These are phyloP conservation scores for Umbilicus rupestris DNA, from an alignment of 164 flowering plant genomes.

Conservation along the genomic window DNA sequence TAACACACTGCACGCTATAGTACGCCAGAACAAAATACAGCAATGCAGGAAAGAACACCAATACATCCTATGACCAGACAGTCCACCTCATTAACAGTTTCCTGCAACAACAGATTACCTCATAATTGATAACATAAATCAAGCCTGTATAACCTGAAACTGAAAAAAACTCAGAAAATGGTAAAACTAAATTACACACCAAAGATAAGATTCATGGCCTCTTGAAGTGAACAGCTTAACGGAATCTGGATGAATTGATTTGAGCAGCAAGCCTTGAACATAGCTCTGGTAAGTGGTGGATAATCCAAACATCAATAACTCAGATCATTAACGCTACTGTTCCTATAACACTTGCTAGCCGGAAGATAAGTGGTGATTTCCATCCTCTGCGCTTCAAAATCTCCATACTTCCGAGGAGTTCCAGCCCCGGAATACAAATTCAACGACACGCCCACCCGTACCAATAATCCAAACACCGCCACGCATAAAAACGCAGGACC, in stretches of 20 bases:
- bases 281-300: constrained; percentile 95
- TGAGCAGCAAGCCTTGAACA: constrained; percentile 53
- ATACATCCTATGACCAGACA: constrained; percentile 64
- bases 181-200: constrained; percentile 29
- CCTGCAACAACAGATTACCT: constrained; percentile 30
- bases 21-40: constrained; percentile 42
- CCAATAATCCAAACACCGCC: constrained; percentile 49
- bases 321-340: constrained; percentile 60
- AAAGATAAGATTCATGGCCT: constrained; percentile 76
- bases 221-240: constrained; percentile 57
- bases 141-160: background rate
- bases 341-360: constrained; percentile 55
- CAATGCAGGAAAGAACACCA: constrained; percentile 78
- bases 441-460: constrained; percentile 50
- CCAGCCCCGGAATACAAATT: constrained; percentile 84
- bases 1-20: constrained; percentile 10
- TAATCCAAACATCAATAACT: constrained; percentile 93
- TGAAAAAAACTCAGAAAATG: background rate
- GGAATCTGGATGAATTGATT: constrained; percentile 50
- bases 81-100: constrained; percentile 94
- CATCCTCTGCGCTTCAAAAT: constrained; percentile 97
- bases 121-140: background rate
- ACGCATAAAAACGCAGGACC: constrained; percentile 27
- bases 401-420: constrained; percentile 83
- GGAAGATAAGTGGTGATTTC: constrained; percentile 77